Percentiles rank a stretch among this genome's conserved stretches.
These are phyloP conservation scores for Inonotus obliquus DNA, from an alignment of 1,284 basidiomycete species.

Conservation along the genomic window DNA sequence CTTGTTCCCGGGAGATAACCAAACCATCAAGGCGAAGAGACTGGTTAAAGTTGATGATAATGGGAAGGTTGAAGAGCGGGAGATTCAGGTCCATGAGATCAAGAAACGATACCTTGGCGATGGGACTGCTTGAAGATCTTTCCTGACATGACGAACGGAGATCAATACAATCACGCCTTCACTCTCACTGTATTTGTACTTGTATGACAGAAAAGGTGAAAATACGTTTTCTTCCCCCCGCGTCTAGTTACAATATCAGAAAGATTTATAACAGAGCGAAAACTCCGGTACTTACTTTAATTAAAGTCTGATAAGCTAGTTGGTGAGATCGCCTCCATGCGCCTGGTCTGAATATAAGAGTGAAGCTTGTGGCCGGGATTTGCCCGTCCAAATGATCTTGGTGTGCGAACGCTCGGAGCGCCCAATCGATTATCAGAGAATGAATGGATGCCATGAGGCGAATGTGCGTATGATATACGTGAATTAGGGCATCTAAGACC, in stretches of 20 bases:
- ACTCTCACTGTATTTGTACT: background rate
- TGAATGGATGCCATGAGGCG: background rate
- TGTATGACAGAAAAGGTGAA: background rate
- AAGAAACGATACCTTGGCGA: constrained; percentile 71
- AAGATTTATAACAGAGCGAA: too few species aligned
- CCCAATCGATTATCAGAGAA: background rate
- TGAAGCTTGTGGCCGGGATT: constrained; percentile 3
- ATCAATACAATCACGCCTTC: background rate
- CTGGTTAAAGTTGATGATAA: constrained; percentile 28
- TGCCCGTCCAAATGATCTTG: constrained; percentile 1
- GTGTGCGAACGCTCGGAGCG: background rate
- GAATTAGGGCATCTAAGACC: constrained; percentile 18
- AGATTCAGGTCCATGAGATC: constrained; percentile 56
- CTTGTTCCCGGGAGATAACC: constrained; percentile 77
- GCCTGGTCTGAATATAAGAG: too few species aligned
- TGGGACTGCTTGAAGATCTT: constrained; percentile 47
- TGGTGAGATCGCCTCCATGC: background rate
- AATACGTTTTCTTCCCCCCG: too few species aligned
- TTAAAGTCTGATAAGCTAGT: background rate
- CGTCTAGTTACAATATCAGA: too few species aligned
- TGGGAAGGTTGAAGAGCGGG: constrained; percentile 40
- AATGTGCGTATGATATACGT: constrained; percentile 3
- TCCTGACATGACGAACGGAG: background rate
- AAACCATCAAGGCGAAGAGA: constrained; percentile 59
- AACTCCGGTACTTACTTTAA: background rate